A percentile compares a stretch with the other conserved stretches of the same genome.
These are phyloP conservation scores for Clonostachys chloroleuca DNA, from an alignment of 2,329 filamentous ascomycete species.

Conservation along the genomic window DNA sequence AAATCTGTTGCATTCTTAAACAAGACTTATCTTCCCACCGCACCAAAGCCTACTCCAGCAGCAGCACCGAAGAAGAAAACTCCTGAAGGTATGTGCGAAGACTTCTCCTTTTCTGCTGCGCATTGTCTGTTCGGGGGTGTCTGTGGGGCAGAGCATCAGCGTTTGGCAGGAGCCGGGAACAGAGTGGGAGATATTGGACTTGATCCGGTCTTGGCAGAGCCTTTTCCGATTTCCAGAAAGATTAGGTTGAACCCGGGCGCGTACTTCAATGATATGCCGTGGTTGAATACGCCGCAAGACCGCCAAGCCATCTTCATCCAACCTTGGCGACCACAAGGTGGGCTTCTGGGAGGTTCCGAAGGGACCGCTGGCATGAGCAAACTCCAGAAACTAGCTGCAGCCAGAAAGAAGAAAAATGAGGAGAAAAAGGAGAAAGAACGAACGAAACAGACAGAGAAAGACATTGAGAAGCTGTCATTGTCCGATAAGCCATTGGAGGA, in stretches of 20 bases:
- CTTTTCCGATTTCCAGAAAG: neutral
- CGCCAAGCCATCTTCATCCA: constrained; percentile 63
- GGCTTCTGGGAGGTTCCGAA: constrained; percentile 74
- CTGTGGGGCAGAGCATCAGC: constrained; percentile 23
- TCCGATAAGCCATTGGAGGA: constrained; percentile 21
- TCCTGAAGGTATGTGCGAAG: constrained; percentile 33
- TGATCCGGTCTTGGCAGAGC: neutral
- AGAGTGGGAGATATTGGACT: neutral
- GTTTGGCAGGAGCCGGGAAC: constrained; percentile 1
- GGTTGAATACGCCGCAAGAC: constrained; percentile 68
- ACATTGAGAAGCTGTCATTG: constrained; percentile 23
- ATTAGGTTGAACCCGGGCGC: constrained; percentile 6
- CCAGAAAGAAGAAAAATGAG: constrained; percentile 76
- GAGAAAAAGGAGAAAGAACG: constrained; percentile 41
- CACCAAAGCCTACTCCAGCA: constrained; percentile 29
- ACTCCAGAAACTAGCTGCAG: constrained; percentile 82
- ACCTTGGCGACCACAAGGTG: constrained; percentile 48
- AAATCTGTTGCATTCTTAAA: constrained; percentile 80
- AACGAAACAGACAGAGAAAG: constrained; percentile 14
- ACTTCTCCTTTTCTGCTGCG: constrained; percentile 22
- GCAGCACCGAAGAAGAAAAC: constrained; percentile 20
- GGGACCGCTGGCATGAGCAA: constrained; percentile 75
- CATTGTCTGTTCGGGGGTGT: constrained; percentile 15
- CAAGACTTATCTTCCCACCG: constrained; percentile 51
- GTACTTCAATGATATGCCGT: constrained; percentile 77